phyloP scores from a whole-genome alignment of 768 basidiomycete species.

The Suillus decipiens region DNA sequence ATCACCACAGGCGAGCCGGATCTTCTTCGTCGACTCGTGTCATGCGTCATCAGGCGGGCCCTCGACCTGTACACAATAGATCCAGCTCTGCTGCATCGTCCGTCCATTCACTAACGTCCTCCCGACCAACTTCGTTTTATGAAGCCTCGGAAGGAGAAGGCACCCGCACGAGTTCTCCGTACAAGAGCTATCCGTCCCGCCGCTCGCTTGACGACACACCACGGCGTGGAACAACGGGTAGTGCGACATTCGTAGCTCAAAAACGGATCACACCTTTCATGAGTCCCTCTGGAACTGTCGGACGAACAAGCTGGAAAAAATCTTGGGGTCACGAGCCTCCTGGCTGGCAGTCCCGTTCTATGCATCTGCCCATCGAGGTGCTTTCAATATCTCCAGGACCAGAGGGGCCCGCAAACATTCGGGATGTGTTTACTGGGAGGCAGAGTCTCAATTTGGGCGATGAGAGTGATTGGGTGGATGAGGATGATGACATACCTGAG shows the following conservation, averaged over 20 bases:
- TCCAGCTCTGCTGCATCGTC: conserved; percentile 81
- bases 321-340: conserved; percentile 87
- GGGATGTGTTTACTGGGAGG: conserved; percentile 82
- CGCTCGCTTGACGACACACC: conserved; percentile 51
- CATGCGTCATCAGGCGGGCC: conserved; percentile 57
- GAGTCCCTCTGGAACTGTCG: conserved; percentile 54
- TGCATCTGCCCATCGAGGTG: conserved; percentile 76
- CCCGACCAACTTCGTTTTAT: conserved; percentile 76
- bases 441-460: conserved; percentile 63
- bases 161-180: conserved; percentile 65
- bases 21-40: conserved; percentile 85
- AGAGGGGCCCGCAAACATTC: conserved; percentile 45
- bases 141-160: conserved; percentile 72
- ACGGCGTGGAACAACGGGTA: conserved; percentile 37
- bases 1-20: conserved; percentile 75
- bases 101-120: conserved; percentile 72
- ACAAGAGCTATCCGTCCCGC: conserved; percentile 49
- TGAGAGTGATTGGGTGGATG: conserved; percentile 88
- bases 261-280: conserved; percentile 76
- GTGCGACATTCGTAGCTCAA: conserved; percentile 77
- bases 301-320: conserved; percentile 85
- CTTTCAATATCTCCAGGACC: conserved; percentile 61
- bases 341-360: conserved; percentile 71
- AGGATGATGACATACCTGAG: conserved; percentile 71
- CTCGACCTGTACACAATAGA: conserved; percentile 59